phyloP scores from a whole-genome alignment of 2,329 filamentous ascomycete genomes.

The Myriosclerotinia curreyana region DNA sequence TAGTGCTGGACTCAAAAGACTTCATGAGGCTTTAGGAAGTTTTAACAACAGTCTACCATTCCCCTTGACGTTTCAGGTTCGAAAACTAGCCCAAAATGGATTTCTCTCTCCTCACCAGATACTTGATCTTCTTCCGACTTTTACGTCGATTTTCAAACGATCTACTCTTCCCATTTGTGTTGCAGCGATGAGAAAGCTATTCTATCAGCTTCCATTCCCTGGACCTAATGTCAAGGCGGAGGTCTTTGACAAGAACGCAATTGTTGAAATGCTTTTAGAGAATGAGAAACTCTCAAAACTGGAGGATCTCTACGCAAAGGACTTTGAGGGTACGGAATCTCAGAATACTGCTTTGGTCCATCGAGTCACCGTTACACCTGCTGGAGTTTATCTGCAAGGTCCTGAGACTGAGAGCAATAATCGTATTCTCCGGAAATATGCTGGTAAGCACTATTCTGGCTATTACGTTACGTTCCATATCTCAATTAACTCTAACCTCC shows the following conservation, averaged over 20 bases:
- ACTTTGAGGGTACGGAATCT: conserved; percentile 33
- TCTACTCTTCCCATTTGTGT: conserved; percentile 46
- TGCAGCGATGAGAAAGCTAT: conserved; percentile 53
- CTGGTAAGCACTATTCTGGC: conserved; percentile 41
- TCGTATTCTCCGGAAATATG: conserved; percentile 65
- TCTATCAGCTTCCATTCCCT: conserved; percentile 52
- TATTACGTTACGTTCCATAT: neutral
- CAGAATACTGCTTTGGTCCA: conserved; percentile 34
- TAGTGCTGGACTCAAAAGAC: conserved; percentile 24
- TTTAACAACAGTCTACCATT: conserved; percentile 46
- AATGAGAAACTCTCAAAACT: conserved; percentile 43
- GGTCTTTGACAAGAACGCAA: conserved; percentile 42
- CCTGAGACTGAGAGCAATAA: conserved; percentile 68
- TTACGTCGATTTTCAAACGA: conserved; percentile 35
- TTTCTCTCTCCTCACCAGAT: conserved; percentile 57
- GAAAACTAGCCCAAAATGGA: conserved; percentile 61
- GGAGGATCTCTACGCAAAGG: conserved; percentile 24
- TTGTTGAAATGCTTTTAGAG: conserved; percentile 44
- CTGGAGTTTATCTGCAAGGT: conserved; percentile 54
- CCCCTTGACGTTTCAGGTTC: conserved; percentile 57
- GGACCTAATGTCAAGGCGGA: conserved; percentile 49
- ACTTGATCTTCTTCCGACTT: conserved; percentile 45
- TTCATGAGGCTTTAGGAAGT: conserved; percentile 32
- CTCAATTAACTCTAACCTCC: too few relatives aligned
- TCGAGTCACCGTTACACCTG: conserved; percentile 52